A percentile compares a stretch with the other conserved stretches of the same genome.
These are phyloP conservation scores for Plenodomus biglobosus DNA, from an alignment of 2,329 filamentous ascomycete species.

Conservation along the genomic window DNA sequence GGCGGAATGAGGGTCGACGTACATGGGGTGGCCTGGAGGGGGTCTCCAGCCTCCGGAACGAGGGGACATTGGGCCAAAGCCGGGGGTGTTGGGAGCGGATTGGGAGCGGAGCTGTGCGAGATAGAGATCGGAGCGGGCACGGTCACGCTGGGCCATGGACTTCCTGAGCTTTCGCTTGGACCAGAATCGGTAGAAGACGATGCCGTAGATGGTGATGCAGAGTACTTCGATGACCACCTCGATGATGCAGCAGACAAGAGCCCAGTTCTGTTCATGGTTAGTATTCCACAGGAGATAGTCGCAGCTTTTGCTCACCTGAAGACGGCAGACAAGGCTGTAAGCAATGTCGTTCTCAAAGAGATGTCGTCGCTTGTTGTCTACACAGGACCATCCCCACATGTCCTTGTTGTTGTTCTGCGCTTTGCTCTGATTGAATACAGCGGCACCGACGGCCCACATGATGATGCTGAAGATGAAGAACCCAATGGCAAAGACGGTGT, in stretches of 20 bases:
- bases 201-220: slow-evolving; percentile 86
- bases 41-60: slow-evolving; percentile 55
- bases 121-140: slow-evolving; percentile 91
- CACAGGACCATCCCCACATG: slow-evolving; percentile 98
- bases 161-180: slow-evolving; percentile 93
- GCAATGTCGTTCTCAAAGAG: slow-evolving; percentile 79
- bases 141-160: slow-evolving; percentile 94
- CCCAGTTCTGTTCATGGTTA: slow-evolving; percentile 71
- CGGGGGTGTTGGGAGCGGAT: slow-evolving; percentile 92
- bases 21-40: slow-evolving; percentile 48
- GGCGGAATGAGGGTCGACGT: slow-evolving; percentile 50
- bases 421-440: slow-evolving; percentile 76
- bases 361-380: slow-evolving; percentile 77
- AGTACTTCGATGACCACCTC: slow-evolving; percentile 92
- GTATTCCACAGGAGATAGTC: slow-evolving; percentile 1
- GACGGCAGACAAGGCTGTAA: slow-evolving; percentile 87
- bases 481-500: slow-evolving; percentile 87
- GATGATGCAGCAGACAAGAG: slow-evolving; percentile 93
- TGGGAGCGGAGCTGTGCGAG: slow-evolving; percentile 69
- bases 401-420: slow-evolving; percentile 76
- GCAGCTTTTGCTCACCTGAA: slow-evolving; percentile 62
- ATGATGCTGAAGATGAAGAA: slow-evolving; percentile 93
- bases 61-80: slow-evolving; percentile 69
- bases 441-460: slow-evolving; percentile 88
- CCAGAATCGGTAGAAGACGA: slow-evolving; percentile 97